Evolutionary conservation across 768 basidiomycete species (phyloP).

Genomic region (Megacollybia marginata): DNA sequence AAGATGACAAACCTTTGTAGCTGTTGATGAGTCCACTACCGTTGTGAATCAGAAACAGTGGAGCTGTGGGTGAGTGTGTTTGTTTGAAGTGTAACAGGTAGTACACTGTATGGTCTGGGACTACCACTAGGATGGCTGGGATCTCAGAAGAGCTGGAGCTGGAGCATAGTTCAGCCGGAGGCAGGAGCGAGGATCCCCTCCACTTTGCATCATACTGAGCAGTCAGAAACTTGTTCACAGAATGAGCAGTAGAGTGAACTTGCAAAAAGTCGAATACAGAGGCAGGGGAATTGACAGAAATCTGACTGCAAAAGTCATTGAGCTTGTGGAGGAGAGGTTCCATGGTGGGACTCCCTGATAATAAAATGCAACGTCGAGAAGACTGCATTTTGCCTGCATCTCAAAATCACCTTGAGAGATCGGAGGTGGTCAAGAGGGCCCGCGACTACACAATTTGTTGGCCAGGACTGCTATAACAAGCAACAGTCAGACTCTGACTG

Average conservation of each 20-base stretch:
- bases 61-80: constrained; percentile 12
- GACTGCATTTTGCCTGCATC: constrained; percentile 20
- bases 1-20: constrained; percentile 34
- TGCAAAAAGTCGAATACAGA: constrained; percentile 44
- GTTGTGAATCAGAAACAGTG: constrained; percentile 65
- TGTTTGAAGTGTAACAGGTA: not conserved
- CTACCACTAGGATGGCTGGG: not conserved
- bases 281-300: constrained; percentile 41
- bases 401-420: too few relatives aligned
- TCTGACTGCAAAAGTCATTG: too few relatives aligned
- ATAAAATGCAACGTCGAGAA: constrained; percentile 51
- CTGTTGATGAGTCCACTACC: constrained; percentile 58
- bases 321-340: too few relatives aligned
- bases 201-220: not conserved
- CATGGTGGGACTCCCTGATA: constrained; percentile 69
- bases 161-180: not conserved
- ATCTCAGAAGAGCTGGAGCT: not conserved
- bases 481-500: too few relatives aligned
- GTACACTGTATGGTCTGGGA: not conserved
- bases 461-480: constrained; percentile 63
- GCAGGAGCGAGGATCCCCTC: not conserved
- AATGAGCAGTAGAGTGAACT: constrained; percentile 29
- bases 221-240: constrained; percentile 26
- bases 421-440: constrained; percentile 41
- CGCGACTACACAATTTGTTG: constrained; percentile 48